Percentiles rank a stretch among this genome's conserved stretches.
Evolutionary conservation across 2,329 filamentous ascomycete species (phyloP).

Genomic region (Pseudogymnoascus destructans): DNA sequence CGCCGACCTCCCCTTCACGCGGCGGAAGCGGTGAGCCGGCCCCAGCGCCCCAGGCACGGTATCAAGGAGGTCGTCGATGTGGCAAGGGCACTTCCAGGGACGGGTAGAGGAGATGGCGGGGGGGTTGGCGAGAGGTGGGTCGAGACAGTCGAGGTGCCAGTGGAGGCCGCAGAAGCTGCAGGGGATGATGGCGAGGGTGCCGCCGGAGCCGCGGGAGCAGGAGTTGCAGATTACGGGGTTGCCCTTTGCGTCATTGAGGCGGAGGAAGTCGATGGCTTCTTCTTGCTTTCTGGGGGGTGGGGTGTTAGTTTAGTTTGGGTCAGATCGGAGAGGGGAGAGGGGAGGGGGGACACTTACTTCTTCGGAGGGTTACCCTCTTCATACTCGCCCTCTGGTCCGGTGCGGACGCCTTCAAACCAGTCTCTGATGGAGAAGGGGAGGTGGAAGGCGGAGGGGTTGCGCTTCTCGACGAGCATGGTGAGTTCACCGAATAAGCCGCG

Average conservation of each 20-base stretch:
- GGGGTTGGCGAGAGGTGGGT: constrained; percentile 69
- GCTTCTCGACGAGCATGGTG: constrained; percentile 50
- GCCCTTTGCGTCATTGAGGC: constrained; percentile 56
- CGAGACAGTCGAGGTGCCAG: constrained; percentile 89
- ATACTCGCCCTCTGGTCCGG: constrained; percentile 66
- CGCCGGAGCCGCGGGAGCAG: constrained; percentile 51
- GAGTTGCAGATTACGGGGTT: constrained; percentile 64
- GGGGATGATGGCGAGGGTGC: constrained; percentile 57
- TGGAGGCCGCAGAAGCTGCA: constrained; percentile 71
- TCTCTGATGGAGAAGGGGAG: constrained; percentile 60
- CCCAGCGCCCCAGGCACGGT: constrained; percentile 42
- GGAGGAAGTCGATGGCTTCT: constrained; percentile 53
- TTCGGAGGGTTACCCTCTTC: constrained; percentile 46
- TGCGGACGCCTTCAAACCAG: constrained; percentile 67
- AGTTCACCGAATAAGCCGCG: constrained; percentile 48
- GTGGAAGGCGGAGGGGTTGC: constrained; percentile 58
- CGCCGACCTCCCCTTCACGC: constrained; percentile 40
- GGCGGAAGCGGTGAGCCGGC: constrained; percentile 48
- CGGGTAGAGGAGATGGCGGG: constrained; percentile 46
- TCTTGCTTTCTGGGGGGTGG: constrained; percentile 36
- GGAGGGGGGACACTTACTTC: constrained; percentile 39
- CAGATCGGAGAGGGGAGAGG: background rate
- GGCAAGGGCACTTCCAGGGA: constrained; percentile 81
- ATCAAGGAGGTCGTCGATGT: constrained; percentile 62
- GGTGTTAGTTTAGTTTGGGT: background rate